These are phyloP conservation scores for Tylopilus felleus DNA, from an alignment of 768 basidiomycete species.

Conservation along the genomic window DNA sequence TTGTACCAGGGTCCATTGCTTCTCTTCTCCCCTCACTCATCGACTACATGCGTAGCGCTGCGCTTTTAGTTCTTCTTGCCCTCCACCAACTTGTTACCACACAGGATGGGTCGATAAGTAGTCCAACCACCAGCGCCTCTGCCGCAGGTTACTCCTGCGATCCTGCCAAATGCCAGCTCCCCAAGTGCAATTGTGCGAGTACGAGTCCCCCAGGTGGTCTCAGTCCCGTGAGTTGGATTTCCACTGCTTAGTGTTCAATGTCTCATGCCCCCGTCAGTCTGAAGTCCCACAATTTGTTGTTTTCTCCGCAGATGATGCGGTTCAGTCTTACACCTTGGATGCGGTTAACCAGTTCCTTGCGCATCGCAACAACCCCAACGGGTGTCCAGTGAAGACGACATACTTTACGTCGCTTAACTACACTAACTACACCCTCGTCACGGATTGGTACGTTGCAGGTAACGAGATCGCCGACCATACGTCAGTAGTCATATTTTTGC, in stretches of 20 bases:
- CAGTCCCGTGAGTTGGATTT: not conserved
- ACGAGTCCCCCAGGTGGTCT: not conserved
- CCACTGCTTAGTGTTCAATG: not conserved
- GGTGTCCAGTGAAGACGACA: not conserved
- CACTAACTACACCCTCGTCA: conserved; percentile 7
- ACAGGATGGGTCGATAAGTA: not conserved
- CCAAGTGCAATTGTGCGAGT: conserved; percentile 2
- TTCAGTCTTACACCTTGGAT: conserved; percentile 1
- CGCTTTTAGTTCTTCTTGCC: not conserved
- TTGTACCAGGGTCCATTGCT: not conserved
- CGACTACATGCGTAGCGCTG: not conserved
- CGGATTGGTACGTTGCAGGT: conserved; percentile 4
- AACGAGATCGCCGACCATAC: conserved; percentile 7
- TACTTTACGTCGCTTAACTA: conserved; percentile 7
- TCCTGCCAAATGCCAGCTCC: not conserved
- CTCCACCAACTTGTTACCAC: not conserved
- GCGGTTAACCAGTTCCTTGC: conserved; percentile 1
- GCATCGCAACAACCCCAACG: not conserved
- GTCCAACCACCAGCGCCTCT: not conserved
- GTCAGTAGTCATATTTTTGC: not conserved
- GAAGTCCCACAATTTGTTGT: not conserved
- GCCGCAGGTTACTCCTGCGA: not conserved
- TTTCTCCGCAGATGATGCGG: conserved; percentile 1
- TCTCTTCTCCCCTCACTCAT: not conserved
- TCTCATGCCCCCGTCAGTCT: not conserved